These are phyloP conservation scores for Amoeboaphelidium protococcarum DNA, from an alignment of 371 early-diverging fungal genomes.

Conservation along the genomic window DNA sequence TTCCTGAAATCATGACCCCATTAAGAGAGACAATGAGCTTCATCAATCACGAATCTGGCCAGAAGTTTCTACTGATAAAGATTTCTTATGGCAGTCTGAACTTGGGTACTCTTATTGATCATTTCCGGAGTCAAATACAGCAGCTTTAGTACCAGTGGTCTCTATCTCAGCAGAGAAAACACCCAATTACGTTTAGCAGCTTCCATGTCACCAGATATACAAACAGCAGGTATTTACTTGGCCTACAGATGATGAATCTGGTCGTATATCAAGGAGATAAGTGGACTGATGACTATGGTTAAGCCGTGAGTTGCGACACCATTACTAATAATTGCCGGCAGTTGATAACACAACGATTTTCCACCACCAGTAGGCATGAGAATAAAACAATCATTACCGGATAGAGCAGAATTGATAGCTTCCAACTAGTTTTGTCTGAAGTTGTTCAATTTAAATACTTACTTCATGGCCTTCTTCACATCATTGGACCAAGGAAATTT, in stretches of 20 bases:
- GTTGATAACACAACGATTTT: conserved; percentile 92
- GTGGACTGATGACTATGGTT: conserved; percentile 87
- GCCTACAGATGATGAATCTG: conserved; percentile 62
- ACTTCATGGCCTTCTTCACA: conserved; percentile 34
- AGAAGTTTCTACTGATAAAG: conserved; percentile 28
- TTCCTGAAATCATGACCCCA: conserved; percentile 93
- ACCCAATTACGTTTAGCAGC: conserved; percentile 3
- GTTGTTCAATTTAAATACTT: conserved; percentile 40
- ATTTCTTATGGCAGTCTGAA: conserved; percentile 24
- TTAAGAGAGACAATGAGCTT: conserved; percentile 90
- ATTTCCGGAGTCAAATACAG: conserved; percentile 93
- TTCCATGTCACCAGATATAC: conserved; percentile 33
- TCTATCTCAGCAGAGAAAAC: background rate
- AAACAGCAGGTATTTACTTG: conserved; percentile 46
- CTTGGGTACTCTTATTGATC: conserved; percentile 36
- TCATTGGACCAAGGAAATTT: conserved; percentile 45
- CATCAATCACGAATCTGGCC: conserved; percentile 90
- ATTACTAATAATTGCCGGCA: conserved; percentile 53
- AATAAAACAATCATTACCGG: conserved; percentile 82
- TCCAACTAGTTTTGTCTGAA: conserved; percentile 84
- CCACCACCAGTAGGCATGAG: conserved; percentile 99
- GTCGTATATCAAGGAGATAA: conserved; percentile 92
- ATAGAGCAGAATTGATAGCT: conserved; percentile 70
- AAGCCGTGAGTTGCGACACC: conserved; percentile 24
- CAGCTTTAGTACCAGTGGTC: conserved; percentile 8